Conservation (phyloP, 495 filamentous ascomycete species). For the Ramalina intermedia region DNA sequence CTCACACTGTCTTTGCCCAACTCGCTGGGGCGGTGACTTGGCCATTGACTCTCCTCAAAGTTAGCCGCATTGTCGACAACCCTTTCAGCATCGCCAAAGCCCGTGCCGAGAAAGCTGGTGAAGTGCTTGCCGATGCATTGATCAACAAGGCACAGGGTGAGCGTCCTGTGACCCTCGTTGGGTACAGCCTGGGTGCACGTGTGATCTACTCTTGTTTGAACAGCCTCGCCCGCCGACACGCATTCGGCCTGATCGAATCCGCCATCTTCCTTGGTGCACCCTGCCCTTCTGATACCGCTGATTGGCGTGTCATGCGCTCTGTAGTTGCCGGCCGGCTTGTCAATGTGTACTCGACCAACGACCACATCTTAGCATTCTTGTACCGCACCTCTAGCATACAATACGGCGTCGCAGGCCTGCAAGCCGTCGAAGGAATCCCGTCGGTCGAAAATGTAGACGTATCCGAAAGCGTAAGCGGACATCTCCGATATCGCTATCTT, state of each 20-base stretch:
- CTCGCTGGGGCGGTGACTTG: constrained; percentile 52
- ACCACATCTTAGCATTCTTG: constrained; percentile 61
- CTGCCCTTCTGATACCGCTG: constrained; percentile 45
- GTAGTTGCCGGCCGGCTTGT: constrained; percentile 61
- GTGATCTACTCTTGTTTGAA: constrained; percentile 75
- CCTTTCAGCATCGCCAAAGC: constrained; percentile 74
- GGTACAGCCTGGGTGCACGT: constrained; percentile 82
- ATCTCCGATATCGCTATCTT: constrained; percentile 55
- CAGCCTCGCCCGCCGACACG: constrained; percentile 56
- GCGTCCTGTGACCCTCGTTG: constrained; percentile 72
- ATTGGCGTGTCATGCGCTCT: constrained; percentile 55
- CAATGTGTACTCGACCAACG: constrained; percentile 66
- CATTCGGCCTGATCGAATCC: constrained; percentile 77
- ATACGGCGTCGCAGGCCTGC: constrained; percentile 60
- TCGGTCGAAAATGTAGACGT: constrained; percentile 65
- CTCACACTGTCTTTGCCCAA: constrained; percentile 61
- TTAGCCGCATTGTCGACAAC: constrained; percentile 73
- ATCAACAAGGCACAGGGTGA: constrained; percentile 83
- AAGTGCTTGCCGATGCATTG: constrained; percentile 72
- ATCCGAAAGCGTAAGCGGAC: constrained; percentile 56
- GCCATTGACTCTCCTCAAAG: constrained; percentile 64
- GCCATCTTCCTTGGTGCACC: constrained; percentile 75
- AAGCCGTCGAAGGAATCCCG: constrained; percentile 46
- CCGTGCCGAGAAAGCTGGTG: constrained; percentile 75
- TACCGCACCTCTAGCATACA: constrained; percentile 67